phyloP scores from a whole-genome alignment of 148 eudicot genomes.

The Rhododendron vialii region DNA sequence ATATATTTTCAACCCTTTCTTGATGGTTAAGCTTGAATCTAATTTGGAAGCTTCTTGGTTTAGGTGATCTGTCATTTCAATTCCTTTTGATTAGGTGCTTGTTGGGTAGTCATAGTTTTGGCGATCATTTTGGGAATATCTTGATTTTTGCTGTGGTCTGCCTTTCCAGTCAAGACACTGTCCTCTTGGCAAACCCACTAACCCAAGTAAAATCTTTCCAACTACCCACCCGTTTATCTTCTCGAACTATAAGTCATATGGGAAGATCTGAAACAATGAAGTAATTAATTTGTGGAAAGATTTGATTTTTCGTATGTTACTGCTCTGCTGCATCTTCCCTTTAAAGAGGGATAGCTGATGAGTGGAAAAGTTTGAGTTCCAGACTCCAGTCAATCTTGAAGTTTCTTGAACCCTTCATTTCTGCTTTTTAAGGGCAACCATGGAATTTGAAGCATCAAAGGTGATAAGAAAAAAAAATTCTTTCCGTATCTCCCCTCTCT shows the following conservation, averaged over 20 bases:
- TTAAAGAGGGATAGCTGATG: background rate
- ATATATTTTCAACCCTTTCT: background rate
- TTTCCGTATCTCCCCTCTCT: background rate
- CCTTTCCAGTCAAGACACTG: background rate
- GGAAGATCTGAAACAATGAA: background rate
- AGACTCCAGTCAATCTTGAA: background rate
- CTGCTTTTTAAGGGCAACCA: background rate
- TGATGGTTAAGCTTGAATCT: slow-evolving; percentile 4
- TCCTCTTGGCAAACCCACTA: background rate
- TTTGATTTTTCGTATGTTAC: background rate
- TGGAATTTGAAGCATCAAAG: background rate
- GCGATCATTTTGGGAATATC: background rate
- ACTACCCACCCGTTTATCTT: background rate
- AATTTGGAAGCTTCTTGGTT: background rate
- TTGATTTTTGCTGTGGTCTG: background rate
- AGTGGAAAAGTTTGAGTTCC: background rate
- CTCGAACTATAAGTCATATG: background rate
- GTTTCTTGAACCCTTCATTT: background rate
- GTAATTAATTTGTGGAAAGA: background rate
- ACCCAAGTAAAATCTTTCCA: background rate
- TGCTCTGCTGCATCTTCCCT: background rate
- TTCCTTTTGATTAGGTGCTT: background rate
- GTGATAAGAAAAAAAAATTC: background rate
- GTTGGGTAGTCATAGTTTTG: background rate
- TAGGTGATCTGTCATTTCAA: background rate